These are phyloP conservation scores for Sarocladium oryzae DNA, from an alignment of 2,329 filamentous ascomycete species.

Conservation along the genomic window DNA sequence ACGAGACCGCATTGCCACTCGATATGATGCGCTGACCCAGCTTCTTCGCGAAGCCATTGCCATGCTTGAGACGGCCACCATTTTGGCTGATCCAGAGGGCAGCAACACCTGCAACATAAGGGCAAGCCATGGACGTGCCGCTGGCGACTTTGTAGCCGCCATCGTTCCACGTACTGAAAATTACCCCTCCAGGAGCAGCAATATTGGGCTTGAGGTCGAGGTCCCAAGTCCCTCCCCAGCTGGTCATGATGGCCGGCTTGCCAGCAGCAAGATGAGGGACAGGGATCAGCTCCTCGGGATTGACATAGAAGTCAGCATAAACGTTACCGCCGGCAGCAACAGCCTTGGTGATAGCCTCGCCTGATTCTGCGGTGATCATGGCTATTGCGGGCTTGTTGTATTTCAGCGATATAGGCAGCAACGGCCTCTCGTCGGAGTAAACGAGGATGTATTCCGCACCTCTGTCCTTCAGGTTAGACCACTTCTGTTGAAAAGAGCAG, in stretches of 20 bases:
- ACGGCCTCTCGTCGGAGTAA: conserved; percentile 9
- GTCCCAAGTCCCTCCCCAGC: conserved; percentile 9
- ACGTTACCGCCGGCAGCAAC: neutral
- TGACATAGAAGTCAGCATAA: neutral
- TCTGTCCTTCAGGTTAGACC: conserved; percentile 18
- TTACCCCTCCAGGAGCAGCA: conserved; percentile 11
- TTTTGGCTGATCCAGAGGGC: conserved; percentile 27
- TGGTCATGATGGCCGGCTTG: conserved; percentile 13
- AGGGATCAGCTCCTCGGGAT: conserved; percentile 15
- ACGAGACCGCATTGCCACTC: conserved; percentile 21
- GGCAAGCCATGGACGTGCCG: conserved; percentile 44
- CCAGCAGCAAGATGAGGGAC: conserved; percentile 23
- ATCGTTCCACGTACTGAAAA: conserved; percentile 8
- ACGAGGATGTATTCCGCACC: conserved; percentile 18
- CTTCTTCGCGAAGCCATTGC: conserved; percentile 22
- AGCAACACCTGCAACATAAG: conserved; percentile 37
- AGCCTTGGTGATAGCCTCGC: conserved; percentile 11
- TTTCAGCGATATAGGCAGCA: neutral
- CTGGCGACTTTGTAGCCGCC: conserved; percentile 28
- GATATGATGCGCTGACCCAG: conserved; percentile 26
- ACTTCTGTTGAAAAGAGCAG: conserved; percentile 23
- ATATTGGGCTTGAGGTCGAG: conserved; percentile 13
- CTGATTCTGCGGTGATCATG: conserved; percentile 18
- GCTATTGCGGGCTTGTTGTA: conserved; percentile 15
- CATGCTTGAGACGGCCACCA: conserved; percentile 25